Conservation (phyloP, 305 asterid species). For the Fraxinus nigra region DNA sequence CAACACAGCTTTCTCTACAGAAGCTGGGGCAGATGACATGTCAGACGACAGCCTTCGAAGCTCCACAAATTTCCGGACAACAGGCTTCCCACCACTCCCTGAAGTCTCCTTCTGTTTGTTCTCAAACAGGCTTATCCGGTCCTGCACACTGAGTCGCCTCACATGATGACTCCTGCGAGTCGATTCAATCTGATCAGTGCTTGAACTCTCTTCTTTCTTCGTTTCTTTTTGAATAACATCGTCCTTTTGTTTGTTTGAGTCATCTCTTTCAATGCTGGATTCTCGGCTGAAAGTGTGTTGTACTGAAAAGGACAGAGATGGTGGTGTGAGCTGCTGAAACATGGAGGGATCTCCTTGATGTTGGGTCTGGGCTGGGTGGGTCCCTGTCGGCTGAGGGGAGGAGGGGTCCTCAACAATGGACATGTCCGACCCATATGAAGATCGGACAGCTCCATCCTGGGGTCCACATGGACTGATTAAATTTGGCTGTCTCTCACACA, state of each 20-base stretch:
- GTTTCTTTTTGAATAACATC: slow-evolving; percentile 33
- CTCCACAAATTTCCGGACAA: slow-evolving; percentile 57
- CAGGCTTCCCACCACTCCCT: slow-evolving; percentile 51
- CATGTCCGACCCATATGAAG: slow-evolving; percentile 83
- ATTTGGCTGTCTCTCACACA: slow-evolving; percentile 59
- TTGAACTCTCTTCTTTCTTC: slow-evolving; percentile 39
- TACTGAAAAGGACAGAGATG: slow-evolving; percentile 31
- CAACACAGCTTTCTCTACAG: slow-evolving; percentile 65
- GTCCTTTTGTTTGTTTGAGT: slow-evolving; percentile 28
- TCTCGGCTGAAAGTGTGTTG: slow-evolving; percentile 38
- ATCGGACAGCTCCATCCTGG: slow-evolving; percentile 52
- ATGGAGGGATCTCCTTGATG: slow-evolving; percentile 26
- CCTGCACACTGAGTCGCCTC: slow-evolving; percentile 91
- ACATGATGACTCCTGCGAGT: slow-evolving; percentile 47
- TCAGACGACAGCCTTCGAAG: slow-evolving; percentile 74
- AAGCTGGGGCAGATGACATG: slow-evolving; percentile 52
- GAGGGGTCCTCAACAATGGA: slow-evolving; percentile 68
- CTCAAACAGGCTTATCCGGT: slow-evolving; percentile 80
- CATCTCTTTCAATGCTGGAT: slow-evolving; percentile 51
- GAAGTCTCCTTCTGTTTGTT: slow-evolving; percentile 87
- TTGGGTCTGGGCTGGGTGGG: slow-evolving; percentile 19
- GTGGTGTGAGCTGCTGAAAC: slow-evolving; percentile 33
- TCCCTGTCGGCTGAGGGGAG: slow-evolving; percentile 29
- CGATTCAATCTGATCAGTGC: slow-evolving; percentile 39
- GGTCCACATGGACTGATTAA: slow-evolving; percentile 50